Base-by-base conservation (phyloP, 1,284 basidiomycete genomes). In the Ganoderma sp. region DNA sequence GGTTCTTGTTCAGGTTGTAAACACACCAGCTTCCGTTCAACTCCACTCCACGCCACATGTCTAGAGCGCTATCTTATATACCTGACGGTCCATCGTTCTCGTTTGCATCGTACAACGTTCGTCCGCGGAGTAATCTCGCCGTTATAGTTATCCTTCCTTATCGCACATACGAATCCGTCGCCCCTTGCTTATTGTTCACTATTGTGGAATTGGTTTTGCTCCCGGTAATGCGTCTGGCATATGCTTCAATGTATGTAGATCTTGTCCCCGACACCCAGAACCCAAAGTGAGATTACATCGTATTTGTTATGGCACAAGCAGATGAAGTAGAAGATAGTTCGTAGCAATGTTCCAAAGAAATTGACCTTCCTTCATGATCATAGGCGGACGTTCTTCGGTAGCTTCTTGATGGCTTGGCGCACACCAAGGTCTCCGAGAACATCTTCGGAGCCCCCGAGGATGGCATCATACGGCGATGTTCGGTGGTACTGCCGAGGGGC, bases 1-100 rank as follows among this genome's bases (percentile, higher is more conserved):
- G 89, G 15, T 94, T 94, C 82, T 80, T 94, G 76, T 94, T 94
- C 81, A 89, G 90, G 78, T 85, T 93, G 71, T 72, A 56, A 65
- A 50, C 14, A 19, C 17, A 2, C 8, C 10, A 52, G 2, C 32
- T 32, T 14, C n/a, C 14, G 10, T n/a, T n/a, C n/a, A n/a, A n/a
- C n/a, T 32, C 8, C 5, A 22, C 39, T 3, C 1, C 19, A 3
- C 25, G 17, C 37, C 22, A 12, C 19, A 22, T n/a, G 10, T n/a
- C 37, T 37, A 32, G 32, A 34, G 22, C 48, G 7, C 22, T 12
- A 4, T 52, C 22, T 39, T 19, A 39, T 39, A 39, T 58, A 37
- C 34, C 56, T 58, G 19, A 39, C 37, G 12, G 17, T 19, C 58
- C 28, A 12, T 25, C n/a, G 22, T 7, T 39, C 37, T 43, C 25